A percentile compares a stretch with the other conserved stretches of the same genome.
phyloP scores from a whole-genome alignment of 176 grass and related monocot species.

The Aegilops umbellulata region DNA sequence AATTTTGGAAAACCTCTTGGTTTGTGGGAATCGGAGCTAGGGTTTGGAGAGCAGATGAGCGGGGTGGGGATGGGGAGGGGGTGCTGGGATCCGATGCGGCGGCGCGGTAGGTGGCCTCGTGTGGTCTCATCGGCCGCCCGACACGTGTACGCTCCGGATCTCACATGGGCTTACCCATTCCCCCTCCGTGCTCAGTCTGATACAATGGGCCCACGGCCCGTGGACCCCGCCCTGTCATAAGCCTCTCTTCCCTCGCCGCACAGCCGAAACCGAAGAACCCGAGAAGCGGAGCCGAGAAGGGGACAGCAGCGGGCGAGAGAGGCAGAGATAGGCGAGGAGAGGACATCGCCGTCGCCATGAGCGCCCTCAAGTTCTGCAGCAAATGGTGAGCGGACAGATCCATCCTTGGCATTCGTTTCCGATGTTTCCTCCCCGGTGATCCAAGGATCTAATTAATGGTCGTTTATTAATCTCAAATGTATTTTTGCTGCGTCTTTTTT shows the following conservation, averaged over 20 bases:
- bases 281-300: background rate
- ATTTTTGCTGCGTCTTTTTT: background rate
- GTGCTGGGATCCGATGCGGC: slow-evolving; percentile 44
- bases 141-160: slow-evolving; percentile 16
- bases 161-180: background rate
- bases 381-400: slow-evolving; percentile 49
- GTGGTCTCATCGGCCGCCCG: background rate
- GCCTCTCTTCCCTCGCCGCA: too few relatives aligned
- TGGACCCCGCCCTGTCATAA: slow-evolving; percentile 11
- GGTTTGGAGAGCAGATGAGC: slow-evolving; percentile 41
- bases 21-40: slow-evolving; percentile 38
- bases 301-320: background rate
- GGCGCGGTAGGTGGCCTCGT: slow-evolving; percentile 1
- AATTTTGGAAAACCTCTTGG: background rate
- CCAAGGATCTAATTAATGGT: background rate
- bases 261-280: background rate
- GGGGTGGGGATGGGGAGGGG: background rate
- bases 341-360: slow-evolving; percentile 38
- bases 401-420: background rate
- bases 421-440: background rate
- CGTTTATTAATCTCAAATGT: background rate
- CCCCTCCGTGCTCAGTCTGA: background rate
- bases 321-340: background rate
- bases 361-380: slow-evolving; percentile 61
- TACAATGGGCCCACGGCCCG: rapidly evolving